Evolutionary conservation across 257 asterid species (phyloP), one percentile per base, ranked within the genome.

Genomic region (Solanum arcanum): DNA sequence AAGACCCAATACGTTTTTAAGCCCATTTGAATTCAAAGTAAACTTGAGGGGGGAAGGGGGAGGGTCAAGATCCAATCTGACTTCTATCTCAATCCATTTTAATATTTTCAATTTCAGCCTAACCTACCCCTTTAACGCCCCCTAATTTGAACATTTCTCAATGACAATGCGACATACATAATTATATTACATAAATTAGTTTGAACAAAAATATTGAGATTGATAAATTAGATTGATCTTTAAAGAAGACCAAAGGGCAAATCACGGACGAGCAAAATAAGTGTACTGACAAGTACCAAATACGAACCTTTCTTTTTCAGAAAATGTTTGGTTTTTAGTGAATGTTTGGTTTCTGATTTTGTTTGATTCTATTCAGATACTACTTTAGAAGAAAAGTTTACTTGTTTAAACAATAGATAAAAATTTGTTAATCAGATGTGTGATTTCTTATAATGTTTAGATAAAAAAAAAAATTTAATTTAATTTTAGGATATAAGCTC

Each of bases 281-380:
- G 80, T 80, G 93, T 88, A 89, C 91, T 82, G 86, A 88, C 35
- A 46, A 85, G 90, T 89, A 89, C 89, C 59, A 88, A 91, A 90
- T 85, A 89, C 84, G 76, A 47, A 84, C 64, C 59, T 75, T 46
- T 39, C 87, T 74, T 83, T 20, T 77, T 12, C n/a, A 44, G 20
- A 88, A 73, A 60, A 47, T 66, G 66, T 90, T 89, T 88, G 94
- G 78, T 88, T 56, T 88, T 86, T 88, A 56, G 85, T 52, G 44
- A 69, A 70, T 88, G 92, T 90, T 88, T 81, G 85, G 29, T 92
- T 89, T 87, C 91, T 87, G 91, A 86, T 87, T 91, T 90, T 80
- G 78, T 49, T 8, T 10, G 47, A 83, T 27, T 74, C 69, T 74
- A 39, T 47, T 60, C 25, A 60, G 29, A 60, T 60, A 60, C 64